Conservation (phyloP, 129 eudicot genomes). For the Flaveria trinervia region DNA sequence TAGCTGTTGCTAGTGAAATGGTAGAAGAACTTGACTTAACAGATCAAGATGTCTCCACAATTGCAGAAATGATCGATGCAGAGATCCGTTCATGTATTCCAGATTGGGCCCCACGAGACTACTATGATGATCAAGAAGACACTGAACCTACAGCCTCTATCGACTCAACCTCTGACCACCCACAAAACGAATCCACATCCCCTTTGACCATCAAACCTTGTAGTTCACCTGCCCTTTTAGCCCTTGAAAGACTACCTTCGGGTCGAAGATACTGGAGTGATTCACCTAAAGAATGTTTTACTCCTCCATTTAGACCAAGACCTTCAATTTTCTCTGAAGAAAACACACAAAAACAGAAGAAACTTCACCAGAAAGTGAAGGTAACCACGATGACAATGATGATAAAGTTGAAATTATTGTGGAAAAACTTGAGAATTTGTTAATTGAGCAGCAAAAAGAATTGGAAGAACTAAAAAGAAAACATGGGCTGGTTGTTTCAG, state of each 20-base stretch:
- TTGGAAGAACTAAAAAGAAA: conserved; percentile 67
- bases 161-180: conserved; percentile 38
- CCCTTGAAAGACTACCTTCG: conserved; percentile 72
- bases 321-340: conserved; percentile 49
- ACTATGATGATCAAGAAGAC: conserved; percentile 36
- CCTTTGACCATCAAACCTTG: conserved; percentile 41
- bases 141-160: conserved; percentile 39
- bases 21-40: conserved; percentile 93
- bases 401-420: conserved; percentile 45
- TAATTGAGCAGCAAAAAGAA: conserved; percentile 71
- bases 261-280: conserved; percentile 81
- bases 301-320: conserved; percentile 66
- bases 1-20: conserved; percentile 98
- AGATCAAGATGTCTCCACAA: conserved; percentile 82
- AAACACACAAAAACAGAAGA: conserved; percentile 38
- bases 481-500: conserved; percentile 54
- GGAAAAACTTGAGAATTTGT: conserved; percentile 52
- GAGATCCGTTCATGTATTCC: conserved; percentile 84
- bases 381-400: conserved; percentile 16
- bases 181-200: conserved; percentile 40
- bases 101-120: conserved; percentile 75
- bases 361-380: conserved; percentile 32
- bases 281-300: conserved; percentile 61
- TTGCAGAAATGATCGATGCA: conserved; percentile 82
- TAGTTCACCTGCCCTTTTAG: conserved; percentile 34